Evolutionary conservation across 768 basidiomycete species (phyloP).

Genomic region (Kwoniella heveanensis): DNA sequence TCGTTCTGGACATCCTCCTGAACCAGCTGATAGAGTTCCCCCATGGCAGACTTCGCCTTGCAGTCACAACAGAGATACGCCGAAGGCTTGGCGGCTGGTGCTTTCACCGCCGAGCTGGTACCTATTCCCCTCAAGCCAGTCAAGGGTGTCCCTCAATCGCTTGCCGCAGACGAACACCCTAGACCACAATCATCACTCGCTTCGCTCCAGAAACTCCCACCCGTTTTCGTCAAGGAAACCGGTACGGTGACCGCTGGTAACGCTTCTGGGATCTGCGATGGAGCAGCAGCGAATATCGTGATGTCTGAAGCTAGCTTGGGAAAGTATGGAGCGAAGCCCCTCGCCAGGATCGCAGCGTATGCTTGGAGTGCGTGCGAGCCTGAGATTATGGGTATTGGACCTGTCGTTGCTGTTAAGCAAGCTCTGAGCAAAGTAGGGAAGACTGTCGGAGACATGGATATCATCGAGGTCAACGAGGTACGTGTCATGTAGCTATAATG

Average conservation of each 20-base stretch:
- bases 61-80: constrained; percentile 56
- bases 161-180: constrained; percentile 56
- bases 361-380: constrained; percentile 58
- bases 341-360: constrained; percentile 56
- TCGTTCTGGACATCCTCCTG: neutral
- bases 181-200: constrained; percentile 54
- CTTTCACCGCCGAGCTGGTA: constrained; percentile 48
- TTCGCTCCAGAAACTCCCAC: constrained; percentile 49
- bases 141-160: constrained; percentile 40
- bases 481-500: constrained; percentile 1
- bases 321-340: constrained; percentile 54
- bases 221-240: constrained; percentile 55
- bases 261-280: constrained; percentile 57
- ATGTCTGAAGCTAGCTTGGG: constrained; percentile 55
- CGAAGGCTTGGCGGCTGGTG: constrained; percentile 44
- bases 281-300: constrained; percentile 58
- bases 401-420: constrained; percentile 48
- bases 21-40: neutral
- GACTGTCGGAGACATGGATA: constrained; percentile 56
- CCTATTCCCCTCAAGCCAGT: constrained; percentile 47
- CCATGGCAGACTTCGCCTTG: constrained; percentile 51
- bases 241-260: constrained; percentile 58
- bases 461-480: constrained; percentile 56
- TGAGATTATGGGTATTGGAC: constrained; percentile 58
- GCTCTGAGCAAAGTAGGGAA: constrained; percentile 45